Conservation (phyloP, 176 grass and related monocot genomes). For the Zea mays region Zm-B73-REFERENCE-NAM-5.0 NC_050103.1:176037501-176038000, state of each 20-base stretch:
- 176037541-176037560: slow-evolving; percentile 95
- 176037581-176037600: slow-evolving; percentile 4
- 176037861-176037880: background rate
- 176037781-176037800: background rate
- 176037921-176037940: background rate
- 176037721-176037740: background rate
- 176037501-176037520: slow-evolving; percentile 87
- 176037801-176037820: background rate
- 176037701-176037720: background rate
- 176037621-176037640: background rate
- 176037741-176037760: background rate
- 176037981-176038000: background rate
- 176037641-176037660: no score
- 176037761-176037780: background rate
- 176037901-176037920: background rate
- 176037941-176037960: slow-evolving; percentile 2
- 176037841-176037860: background rate
- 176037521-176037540: slow-evolving; percentile 82
- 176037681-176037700: background rate
- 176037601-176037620: slow-evolving; percentile 23
- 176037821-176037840: background rate
- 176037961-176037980: background rate
- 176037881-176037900: background rate
- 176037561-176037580: slow-evolving; percentile 32
- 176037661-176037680: background rate